phyloP scores from a whole-genome alignment of 2,329 filamentous ascomycete species.

The Fusarium sp. region DNA sequence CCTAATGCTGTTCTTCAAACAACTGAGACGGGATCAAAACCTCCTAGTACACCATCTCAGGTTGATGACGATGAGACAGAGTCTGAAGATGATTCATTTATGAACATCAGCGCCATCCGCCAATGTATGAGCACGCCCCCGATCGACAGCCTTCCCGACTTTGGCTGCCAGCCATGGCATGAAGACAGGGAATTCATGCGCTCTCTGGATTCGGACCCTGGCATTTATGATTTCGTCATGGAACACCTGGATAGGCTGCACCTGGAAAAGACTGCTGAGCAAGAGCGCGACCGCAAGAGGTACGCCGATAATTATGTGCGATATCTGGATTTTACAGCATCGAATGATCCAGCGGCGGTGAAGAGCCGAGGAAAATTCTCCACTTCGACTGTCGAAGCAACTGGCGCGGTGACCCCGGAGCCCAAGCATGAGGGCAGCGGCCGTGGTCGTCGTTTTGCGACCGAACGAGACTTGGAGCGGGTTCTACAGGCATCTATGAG shows the following conservation, averaged over 20 bases:
- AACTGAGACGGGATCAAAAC: conserved; percentile 48
- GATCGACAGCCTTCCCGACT: conserved; percentile 64
- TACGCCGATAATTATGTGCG: conserved; percentile 63
- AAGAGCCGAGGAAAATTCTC: conserved; percentile 68
- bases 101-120: conserved; percentile 62
- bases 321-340: conserved; percentile 68
- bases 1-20: conserved; percentile 42
- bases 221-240: conserved; percentile 60
- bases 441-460: conserved; percentile 69
- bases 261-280: conserved; percentile 51
- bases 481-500: conserved; percentile 78
- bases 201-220: conserved; percentile 54
- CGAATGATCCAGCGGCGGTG: conserved; percentile 65
- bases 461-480: conserved; percentile 79
- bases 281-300: conserved; percentile 53
- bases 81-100: conserved; percentile 64
- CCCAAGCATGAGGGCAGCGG: conserved; percentile 68
- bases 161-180: conserved; percentile 60
- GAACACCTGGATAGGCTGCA: conserved; percentile 58
- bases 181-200: conserved; percentile 60
- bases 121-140: conserved; percentile 67
- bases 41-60: conserved; percentile 62
- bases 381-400: conserved; percentile 51
- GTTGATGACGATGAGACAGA: conserved; percentile 66
- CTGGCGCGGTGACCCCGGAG: conserved; percentile 60